Base-by-base conservation (phyloP, 2,329 filamentous ascomycete genomes). In the Juglanconis sp. region DNA sequence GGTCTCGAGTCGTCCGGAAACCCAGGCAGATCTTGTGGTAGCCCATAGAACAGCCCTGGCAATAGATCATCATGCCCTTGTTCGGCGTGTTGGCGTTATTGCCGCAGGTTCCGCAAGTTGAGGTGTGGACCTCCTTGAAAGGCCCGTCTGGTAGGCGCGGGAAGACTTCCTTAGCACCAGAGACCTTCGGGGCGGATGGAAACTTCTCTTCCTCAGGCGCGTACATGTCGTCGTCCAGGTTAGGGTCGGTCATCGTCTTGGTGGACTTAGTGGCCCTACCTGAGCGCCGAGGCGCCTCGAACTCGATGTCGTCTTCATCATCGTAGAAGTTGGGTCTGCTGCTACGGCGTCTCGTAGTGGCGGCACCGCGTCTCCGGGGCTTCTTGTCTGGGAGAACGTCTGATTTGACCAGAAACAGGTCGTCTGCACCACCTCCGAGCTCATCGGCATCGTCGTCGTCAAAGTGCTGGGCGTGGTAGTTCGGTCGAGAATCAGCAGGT, bases 11-110 rank as follows among this genome's bases (percentile, higher is more conserved):
- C 55, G 82, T 84, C 53, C 95, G 85, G 53, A 81, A 79, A 1
- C 94, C 92, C 34, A 99, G 80, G 69, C 95, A 99, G 46, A 76
- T 77, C 72, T 90, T 91, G 74, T 99, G 95, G 66, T 92, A 96
- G 0, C 90, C 82, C 52, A 88, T 79, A 2, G 88, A 92, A 71
- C 95, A 99, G 35, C 95, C 95, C 75, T 99, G 96, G 67, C 95
- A 99, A 69, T 88, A 87, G 38, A 99, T 82, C 31, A 99, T 78
- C 44, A 84, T 79, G 1, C 91, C 92, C 69, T 87, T 88, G 60
- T 79, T 81, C 1, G 76, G 72, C 30, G 81, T 77, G 52, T 82
- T 77, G 8, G 82, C 81, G 15, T 72, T 74, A n/a, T 77, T 74
- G 52, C 75, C 77, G 70, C 95, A 99, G 3, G 86, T 82, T 65